Percentiles rank a stretch among this genome's conserved stretches.
These are phyloP conservation scores for Mycena olivaceomarginata DNA, from an alignment of 768 basidiomycete genomes.

Conservation along the genomic window DNA sequence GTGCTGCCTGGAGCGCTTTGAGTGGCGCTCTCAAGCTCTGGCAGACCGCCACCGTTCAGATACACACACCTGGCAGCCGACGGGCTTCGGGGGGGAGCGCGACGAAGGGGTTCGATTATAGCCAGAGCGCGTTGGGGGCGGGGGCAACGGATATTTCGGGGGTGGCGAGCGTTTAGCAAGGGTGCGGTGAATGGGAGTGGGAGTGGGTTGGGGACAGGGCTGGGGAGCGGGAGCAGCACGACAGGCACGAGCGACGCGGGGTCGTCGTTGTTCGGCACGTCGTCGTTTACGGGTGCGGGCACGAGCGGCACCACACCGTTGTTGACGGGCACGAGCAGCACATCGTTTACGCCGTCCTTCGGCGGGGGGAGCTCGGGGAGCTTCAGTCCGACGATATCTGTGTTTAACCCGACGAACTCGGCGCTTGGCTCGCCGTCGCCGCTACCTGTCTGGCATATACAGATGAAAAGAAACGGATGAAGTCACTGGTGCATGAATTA, in stretches of 20 bases:
- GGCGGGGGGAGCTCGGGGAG: slow-evolving; percentile 35
- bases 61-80: no score
- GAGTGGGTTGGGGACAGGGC: no score
- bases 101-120: slow-evolving; percentile 61
- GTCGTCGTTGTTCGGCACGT: slow-evolving; percentile 38
- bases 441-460: no score
- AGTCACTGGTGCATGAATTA: no score
- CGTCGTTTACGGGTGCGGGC: slow-evolving; percentile 38
- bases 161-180: slow-evolving; percentile 76
- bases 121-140: slow-evolving; percentile 61
- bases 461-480: no score
- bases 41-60: no score
- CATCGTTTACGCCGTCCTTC: slow-evolving; percentile 24
- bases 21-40: no score
- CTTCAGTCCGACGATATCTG: slow-evolving; percentile 36
- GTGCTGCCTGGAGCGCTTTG: no score
- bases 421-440: slow-evolving; percentile 47
- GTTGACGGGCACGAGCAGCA: slow-evolving; percentile 26
- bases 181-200: slow-evolving; percentile 48
- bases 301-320: slow-evolving; percentile 48
- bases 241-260: slow-evolving; percentile 36
- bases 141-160: slow-evolving; percentile 77
- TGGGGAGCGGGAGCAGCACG: slow-evolving; percentile 5
- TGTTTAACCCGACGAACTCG: slow-evolving; percentile 28
- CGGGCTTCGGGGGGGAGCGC: slow-evolving; percentile 42